phyloP scores from a whole-genome alignment of 169 alveolate species.

The Condylostoma magnum region DNA sequence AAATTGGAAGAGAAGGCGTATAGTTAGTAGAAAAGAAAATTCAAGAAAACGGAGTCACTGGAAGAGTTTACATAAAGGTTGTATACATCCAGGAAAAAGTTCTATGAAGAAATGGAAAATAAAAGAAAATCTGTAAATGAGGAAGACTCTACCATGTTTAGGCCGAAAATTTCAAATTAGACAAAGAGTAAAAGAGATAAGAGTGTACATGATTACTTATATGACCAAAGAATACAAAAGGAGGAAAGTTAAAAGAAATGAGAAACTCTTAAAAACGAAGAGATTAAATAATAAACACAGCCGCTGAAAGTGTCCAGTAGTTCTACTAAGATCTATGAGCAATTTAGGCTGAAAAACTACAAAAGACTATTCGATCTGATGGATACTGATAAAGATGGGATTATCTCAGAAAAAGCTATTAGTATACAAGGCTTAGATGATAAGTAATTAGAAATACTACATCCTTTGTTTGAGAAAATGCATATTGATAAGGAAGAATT shows the following conservation, averaged over 20 bases:
- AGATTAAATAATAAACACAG: not conserved
- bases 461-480: slow-evolving; percentile 16
- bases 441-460: not conserved
- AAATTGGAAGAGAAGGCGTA: no score
- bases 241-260: not conserved
- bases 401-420: not conserved
- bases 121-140: not conserved
- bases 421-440: slow-evolving; percentile 3
- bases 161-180: not conserved
- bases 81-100: not conserved
- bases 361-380: not conserved
- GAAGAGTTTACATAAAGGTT: not conserved
- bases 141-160: not conserved
- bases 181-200: not conserved
- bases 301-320: not conserved
- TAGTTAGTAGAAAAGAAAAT: not conserved
- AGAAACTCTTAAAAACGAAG: not conserved
- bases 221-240: slow-evolving; percentile 4
- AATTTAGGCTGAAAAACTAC: slow-evolving; percentile 1
- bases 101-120: slow-evolving; percentile 9
- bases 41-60: not conserved
- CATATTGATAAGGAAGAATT: not conserved
- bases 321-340: slow-evolving; percentile 3
- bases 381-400: slow-evolving; percentile 28
- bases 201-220: slow-evolving; percentile 3